A percentile compares a stretch with the other conserved stretches of the same genome.
Evolutionary conservation across 2,329 filamentous ascomycete species (phyloP).

Genomic region (Fusarium nodosum): DNA sequence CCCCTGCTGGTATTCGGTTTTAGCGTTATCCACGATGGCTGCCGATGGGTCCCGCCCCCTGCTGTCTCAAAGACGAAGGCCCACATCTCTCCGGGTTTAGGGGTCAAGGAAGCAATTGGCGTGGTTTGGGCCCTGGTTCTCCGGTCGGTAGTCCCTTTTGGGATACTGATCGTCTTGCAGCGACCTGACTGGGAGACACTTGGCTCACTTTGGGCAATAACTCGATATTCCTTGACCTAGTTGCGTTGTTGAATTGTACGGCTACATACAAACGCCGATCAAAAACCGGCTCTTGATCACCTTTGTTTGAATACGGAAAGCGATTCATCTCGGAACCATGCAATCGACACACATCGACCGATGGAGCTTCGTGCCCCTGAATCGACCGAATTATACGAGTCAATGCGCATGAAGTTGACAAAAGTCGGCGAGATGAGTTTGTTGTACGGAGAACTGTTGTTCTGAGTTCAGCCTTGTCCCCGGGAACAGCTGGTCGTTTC

Average conservation of each 20-base stretch:
- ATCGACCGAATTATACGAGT: conserved; percentile 40
- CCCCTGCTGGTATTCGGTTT: conserved; percentile 41
- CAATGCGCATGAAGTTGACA: conserved; percentile 41
- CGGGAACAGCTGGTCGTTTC: conserved; percentile 13
- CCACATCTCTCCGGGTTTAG: conserved; percentile 49
- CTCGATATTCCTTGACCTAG: conserved; percentile 39
- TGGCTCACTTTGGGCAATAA: conserved; percentile 46
- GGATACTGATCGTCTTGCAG: conserved; percentile 47
- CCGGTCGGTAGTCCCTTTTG: conserved; percentile 49
- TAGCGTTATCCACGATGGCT: conserved; percentile 46
- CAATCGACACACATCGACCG: conserved; percentile 40
- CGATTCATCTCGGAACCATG: conserved; percentile 47
- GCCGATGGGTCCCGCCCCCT: conserved; percentile 50
- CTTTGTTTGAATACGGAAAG: conserved; percentile 41
- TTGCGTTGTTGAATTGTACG: conserved; percentile 35
- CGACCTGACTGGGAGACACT: conserved; percentile 44
- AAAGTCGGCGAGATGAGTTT: conserved; percentile 38
- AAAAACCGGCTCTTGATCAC: conserved; percentile 50
- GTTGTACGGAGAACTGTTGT: conserved; percentile 1
- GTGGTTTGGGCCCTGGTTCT: conserved; percentile 43
- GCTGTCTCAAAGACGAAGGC: conserved; percentile 36
- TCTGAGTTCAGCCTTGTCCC: conserved; percentile 35
- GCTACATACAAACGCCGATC: conserved; percentile 50
- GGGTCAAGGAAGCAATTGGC: conserved; percentile 43
- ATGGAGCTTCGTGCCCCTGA: conserved; percentile 34